Conservation (phyloP, 108 stramenopile species). For the Conticribra weissflogii region DNA sequence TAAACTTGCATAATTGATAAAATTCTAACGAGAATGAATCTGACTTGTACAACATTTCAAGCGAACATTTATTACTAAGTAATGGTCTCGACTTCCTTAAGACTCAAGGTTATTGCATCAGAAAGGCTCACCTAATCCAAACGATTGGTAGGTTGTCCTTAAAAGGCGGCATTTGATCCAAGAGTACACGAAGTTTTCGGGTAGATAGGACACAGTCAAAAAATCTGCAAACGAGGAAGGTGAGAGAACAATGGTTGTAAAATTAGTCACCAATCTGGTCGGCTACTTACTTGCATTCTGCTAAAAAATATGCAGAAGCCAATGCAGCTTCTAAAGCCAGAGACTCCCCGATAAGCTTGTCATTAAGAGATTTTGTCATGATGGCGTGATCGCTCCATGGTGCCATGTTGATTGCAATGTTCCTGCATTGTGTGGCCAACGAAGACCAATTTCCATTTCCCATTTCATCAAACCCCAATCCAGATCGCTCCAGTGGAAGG, state of each 20-base stretch:
- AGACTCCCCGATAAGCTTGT: slow-evolving; percentile 16
- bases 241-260: not conserved
- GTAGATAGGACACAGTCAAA: slow-evolving; percentile 28
- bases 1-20: slow-evolving; percentile 13
- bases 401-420: not conserved
- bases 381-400: not conserved
- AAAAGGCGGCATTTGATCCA: slow-evolving; percentile 4
- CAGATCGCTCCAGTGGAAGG: not conserved
- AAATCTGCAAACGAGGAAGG: slow-evolving; percentile 8
- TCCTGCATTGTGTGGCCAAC: slow-evolving; percentile 24
- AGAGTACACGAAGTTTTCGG: slow-evolving; percentile 33
- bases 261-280: not conserved
- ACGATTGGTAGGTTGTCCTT: slow-evolving; percentile 23
- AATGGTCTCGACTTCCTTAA: slow-evolving; percentile 4
- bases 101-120: slow-evolving; percentile 3
- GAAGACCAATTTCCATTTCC: slow-evolving; percentile 16
- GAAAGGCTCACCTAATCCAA: slow-evolving; percentile 20
- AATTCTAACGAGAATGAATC: not conserved
- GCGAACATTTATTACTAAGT: not conserved
- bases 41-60: not conserved
- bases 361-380: slow-evolving; percentile 16
- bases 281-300: slow-evolving; percentile 36
- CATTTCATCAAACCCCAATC: not conserved
- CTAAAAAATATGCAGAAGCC: slow-evolving; percentile 13
- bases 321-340: slow-evolving; percentile 25